Evolutionary conservation across 2,329 filamentous ascomycete species (phyloP), one percentile per base, ranked within the genome.

Genomic region (Aspergillus pseudoglaucus): DNA sequence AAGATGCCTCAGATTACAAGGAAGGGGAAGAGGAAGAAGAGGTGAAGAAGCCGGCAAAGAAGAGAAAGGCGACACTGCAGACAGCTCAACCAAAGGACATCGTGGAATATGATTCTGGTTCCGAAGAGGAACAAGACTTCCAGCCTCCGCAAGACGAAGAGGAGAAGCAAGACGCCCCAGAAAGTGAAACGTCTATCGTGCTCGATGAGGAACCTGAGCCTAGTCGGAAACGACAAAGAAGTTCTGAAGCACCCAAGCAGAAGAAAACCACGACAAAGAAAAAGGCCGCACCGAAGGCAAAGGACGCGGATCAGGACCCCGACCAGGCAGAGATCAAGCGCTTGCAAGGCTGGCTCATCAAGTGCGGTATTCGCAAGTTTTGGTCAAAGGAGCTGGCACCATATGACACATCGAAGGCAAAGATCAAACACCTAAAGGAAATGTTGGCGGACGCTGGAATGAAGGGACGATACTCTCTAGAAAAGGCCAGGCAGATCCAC

Each of bases 321-420:
- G 80, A 90, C 51, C 82, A 88, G 50, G 83, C 80, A 3, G 87
- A 95, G 65, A 86, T 96, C 63, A 97, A 95, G 68, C 86, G 84
- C 43, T 75, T 97, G 3, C 91, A 97, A 70, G 81, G 83, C 7
- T 89, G 91, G 68, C 79, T 98, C 6, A 72, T 85, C 41, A 95
- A 96, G 68, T 98, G 91, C 61, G 91, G 91, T 25, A 82, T 96
- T 47, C 85, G 89, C 46, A 97, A 96, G 65, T 80, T 96, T 52
- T 98, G 93, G 91, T 81, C 80, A 44, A 83, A 85, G 53, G 89
- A 96, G 68, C 77, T 98, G 23, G 88, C 88, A 65, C 75, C 82
- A 47, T 90, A 81, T 59, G 80, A 84, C 47, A 87, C 90, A 20
- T 64, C 78, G 3, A 85, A 83, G 51, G 88, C 82, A 44, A 96